Percentiles rank a stretch among this genome's conserved stretches.
phyloP scores from a whole-genome alignment of 1,284 basidiomycete species.

The Marasmius oreades region DNA sequence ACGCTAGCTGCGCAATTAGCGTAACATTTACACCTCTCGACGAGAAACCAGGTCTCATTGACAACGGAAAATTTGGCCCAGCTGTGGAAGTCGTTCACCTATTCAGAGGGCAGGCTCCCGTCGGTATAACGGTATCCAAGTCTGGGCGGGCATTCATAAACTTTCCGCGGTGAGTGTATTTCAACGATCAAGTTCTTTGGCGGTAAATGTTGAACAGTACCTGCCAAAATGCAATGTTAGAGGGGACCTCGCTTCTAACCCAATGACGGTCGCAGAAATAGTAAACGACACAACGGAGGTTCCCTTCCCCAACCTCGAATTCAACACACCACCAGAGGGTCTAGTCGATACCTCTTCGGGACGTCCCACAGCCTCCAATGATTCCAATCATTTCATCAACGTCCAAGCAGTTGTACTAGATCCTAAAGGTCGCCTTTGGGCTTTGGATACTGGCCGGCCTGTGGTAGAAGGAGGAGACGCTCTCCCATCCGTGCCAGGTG shows the following conservation, averaged over 20 bases:
- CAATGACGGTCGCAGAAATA: slow-evolving; percentile 17
- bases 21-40: slow-evolving; percentile 4
- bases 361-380: slow-evolving; percentile 12
- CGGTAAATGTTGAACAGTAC: neutral
- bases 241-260: slow-evolving; percentile 12
- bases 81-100: slow-evolving; percentile 18
- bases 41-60: slow-evolving; percentile 17
- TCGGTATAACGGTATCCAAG: slow-evolving; percentile 17
- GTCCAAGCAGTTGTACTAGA: slow-evolving; percentile 27
- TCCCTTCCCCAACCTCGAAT: slow-evolving; percentile 15
- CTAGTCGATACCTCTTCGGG: slow-evolving; percentile 15
- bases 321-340: slow-evolving; percentile 17
- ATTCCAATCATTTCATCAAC: slow-evolving; percentile 24
- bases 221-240: neutral
- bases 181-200: neutral
- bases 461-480: slow-evolving; percentile 20
- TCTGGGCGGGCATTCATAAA: slow-evolving; percentile 17
- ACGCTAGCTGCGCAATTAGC: no score
- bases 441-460: slow-evolving; percentile 25
- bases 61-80: slow-evolving; percentile 20
- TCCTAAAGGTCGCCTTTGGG: slow-evolving; percentile 27
- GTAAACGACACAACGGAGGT: slow-evolving; percentile 11
- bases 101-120: slow-evolving; percentile 14
- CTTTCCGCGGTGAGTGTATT: slow-evolving; percentile 14
- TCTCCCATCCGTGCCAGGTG: slow-evolving; percentile 21